Evolutionary conservation across 257 asterid species (phyloP).

Genomic region (Rubia yunnanensis): DNA sequence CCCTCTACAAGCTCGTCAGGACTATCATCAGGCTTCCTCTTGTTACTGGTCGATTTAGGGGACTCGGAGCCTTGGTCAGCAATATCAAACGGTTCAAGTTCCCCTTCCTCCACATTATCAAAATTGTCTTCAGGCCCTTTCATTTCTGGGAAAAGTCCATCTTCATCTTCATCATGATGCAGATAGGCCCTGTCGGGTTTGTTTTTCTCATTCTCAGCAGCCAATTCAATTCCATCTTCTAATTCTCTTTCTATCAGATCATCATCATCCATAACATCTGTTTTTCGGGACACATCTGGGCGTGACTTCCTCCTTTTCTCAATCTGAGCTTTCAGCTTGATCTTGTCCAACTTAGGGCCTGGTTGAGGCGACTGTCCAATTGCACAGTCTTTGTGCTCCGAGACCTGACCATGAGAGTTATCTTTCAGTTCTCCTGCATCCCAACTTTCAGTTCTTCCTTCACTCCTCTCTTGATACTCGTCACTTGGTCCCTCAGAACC

Average conservation of each 20-base stretch:
- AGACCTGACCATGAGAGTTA: slow-evolving; percentile 28
- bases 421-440: slow-evolving; percentile 41
- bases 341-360: slow-evolving; percentile 46
- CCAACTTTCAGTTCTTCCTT: slow-evolving; percentile 34
- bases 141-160: slow-evolving; percentile 26
- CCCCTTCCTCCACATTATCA: slow-evolving; percentile 75
- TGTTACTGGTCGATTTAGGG: slow-evolving; percentile 39
- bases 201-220: slow-evolving; percentile 42
- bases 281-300: slow-evolving; percentile 49
- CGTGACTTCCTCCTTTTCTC: slow-evolving; percentile 62
- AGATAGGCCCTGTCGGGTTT: slow-evolving; percentile 32
- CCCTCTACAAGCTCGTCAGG: slow-evolving; percentile 45
- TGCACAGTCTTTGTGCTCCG: slow-evolving; percentile 31
- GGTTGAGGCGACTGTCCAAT: slow-evolving; percentile 42
- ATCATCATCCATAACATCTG: slow-evolving; percentile 55
- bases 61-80: slow-evolving; percentile 40
- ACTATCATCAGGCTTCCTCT: slow-evolving; percentile 53
- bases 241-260: slow-evolving; percentile 68
- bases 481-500: slow-evolving; percentile 25
- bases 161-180: slow-evolving; percentile 21
- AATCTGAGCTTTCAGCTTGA: slow-evolving; percentile 70
- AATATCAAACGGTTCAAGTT: slow-evolving; percentile 48
- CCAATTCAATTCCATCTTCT: slow-evolving; percentile 52
- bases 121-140: slow-evolving; percentile 44
- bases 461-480: slow-evolving; percentile 33